Evolutionary conservation across 257 asterid genomes (phyloP), one percentile per base, ranked within the genome.

Genomic region (Misopates orontium): DNA sequence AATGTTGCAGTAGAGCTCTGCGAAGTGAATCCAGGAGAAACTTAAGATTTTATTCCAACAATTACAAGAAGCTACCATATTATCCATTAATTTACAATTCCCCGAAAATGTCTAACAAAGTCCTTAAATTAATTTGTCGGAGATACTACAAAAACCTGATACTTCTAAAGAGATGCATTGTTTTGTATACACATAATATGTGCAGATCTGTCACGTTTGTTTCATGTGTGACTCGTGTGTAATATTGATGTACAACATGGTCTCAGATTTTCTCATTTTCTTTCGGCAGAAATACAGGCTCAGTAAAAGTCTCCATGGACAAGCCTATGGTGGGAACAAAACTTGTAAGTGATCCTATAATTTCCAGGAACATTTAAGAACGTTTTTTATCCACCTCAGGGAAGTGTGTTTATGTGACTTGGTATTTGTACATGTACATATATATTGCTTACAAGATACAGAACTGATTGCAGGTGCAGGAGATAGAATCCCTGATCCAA

Each of bases 241-340:
- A 15, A 18, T 11, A 24, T 31, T 31, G 14, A 54, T 50, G 20
- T 23, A 40, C 57, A 36, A 66, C 1, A 40, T 28, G 14, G 45
- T 18, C 31, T 67, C 72, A 66, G 49, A 75, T 72, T 56, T 64
- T 56, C 71, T 39, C 51, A 28, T 13, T 54, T 71, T 68, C 74
- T 62, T 51, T 18, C 68, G 49, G 71, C 95, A 91, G 98, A 92
- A 92, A 72, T 92, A 87, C 80, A 85, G 98, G 68, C 90, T 89
- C 66, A 84, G 98, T 69, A 92, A 92, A 75, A 92, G 80, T 80
- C 77, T 81, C 64, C 87, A 87, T 57, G 91, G 88, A 67, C 98
- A 91, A 73, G 77, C 94, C 16, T 83, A 73, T 39, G 75, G 62
- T 61, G 92, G 84, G 62, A 69, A 80, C 73, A 92, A 89, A 83